phyloP scores from a whole-genome alignment of 257 asterid genomes.

The Catharanthus roseus region DNA sequence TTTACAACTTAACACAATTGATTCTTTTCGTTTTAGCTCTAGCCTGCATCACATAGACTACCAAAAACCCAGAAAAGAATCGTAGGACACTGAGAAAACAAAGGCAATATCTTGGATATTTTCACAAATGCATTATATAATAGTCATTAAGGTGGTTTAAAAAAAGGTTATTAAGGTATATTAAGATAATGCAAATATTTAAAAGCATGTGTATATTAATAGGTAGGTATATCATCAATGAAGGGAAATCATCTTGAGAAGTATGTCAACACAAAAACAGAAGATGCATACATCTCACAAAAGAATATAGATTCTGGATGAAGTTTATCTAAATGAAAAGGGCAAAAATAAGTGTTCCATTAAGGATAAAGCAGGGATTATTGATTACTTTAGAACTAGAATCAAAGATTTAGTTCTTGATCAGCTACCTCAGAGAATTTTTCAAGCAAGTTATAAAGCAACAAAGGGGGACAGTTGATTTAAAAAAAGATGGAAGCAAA shows the following conservation, averaged over 20 bases:
- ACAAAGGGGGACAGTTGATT: not conserved
- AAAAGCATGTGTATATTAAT: not conserved
- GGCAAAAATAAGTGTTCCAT: not conserved
- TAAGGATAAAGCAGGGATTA: no score
- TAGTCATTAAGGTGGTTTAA: no score
- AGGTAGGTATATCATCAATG: not conserved
- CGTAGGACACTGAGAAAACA: not conserved
- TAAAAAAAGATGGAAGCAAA: slow-evolving; percentile 13
- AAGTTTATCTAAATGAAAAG: no score
- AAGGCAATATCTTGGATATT: not conserved
- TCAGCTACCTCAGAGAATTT: not conserved
- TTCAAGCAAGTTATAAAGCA: not conserved
- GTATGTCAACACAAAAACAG: not conserved
- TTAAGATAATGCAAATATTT: not conserved
- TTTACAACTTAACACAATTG: not conserved
- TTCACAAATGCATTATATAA: not conserved
- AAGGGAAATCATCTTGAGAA: not conserved
- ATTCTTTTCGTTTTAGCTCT: not conserved
- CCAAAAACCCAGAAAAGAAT: not conserved
- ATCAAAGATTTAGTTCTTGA: not conserved
- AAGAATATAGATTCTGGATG: not conserved
- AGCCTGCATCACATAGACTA: not conserved
- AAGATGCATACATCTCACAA: not conserved
- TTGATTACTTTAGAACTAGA: no score
- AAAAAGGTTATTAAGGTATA: no score